Base-by-base conservation (phyloP, 257 asterid genomes). In the Solanum clarkiae region DNA sequence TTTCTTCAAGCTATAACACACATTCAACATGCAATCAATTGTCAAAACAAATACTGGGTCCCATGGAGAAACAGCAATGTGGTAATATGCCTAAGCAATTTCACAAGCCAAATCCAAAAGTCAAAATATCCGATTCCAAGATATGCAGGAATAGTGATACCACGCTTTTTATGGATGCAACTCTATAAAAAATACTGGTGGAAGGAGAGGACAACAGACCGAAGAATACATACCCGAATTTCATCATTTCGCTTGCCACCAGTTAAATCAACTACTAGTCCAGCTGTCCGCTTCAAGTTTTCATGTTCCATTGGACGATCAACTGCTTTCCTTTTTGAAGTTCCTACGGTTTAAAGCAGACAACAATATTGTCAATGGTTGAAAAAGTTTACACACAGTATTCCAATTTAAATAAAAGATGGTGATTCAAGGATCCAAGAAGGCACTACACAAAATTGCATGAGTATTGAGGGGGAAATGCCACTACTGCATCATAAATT, bases 291-390 rank as follows among this genome's bases (percentile, higher is more conserved):
- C 85, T 86, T 92, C 81, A 74, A 84, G 84, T 89, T 88, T 90
- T 84, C 93, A 85, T 84, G 91, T 88, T 89, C 93, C 44, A 85
- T 79, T 51, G 77, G 80, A 80, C 80, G 86, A 86, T 90, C 90
- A 63, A 51, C 86, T 57, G 89, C 90, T 88, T 92, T 92, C 90
- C 97, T 89, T 89, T 94, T 94, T 77, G 60, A 51, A 82, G 91
- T 63, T 77, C 82, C 82, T 77, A 63, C 26, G 65, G 65, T 0
- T 77, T 63, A 77, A 29, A 77, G 65, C 47, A 51, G 63, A 53
- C 7, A 77, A 26, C 15, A 51, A 81, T 69, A 87, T 96, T 92
- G 53, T 84, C 87, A 87, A 86, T 2, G 1, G 82, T 77, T 69
- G 84, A 10, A 86, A 45, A 81, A 7, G 26, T 17, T 26, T 22